A percentile compares a stretch with the other conserved stretches of the same genome.
These are phyloP conservation scores for Hypoxylon sp. DNA, from an alignment of 2,329 filamentous ascomycete species.

Conservation along the genomic window DNA sequence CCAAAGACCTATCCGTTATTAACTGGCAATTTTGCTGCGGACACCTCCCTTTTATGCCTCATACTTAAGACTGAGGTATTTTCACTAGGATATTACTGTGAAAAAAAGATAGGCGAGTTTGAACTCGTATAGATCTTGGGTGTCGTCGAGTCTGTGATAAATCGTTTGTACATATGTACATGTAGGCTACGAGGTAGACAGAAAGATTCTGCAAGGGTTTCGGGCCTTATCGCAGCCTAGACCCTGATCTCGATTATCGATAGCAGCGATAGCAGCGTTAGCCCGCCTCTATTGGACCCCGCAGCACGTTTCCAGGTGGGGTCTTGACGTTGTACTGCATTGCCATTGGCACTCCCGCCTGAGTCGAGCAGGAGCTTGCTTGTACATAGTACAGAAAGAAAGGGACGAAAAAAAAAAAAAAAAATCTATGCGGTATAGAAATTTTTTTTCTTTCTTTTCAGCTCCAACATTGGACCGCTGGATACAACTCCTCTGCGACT, in stretches of 20 bases:
- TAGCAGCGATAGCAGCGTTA: too few species aligned
- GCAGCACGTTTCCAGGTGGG: slow-evolving; percentile 10
- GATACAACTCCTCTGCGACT: slow-evolving; percentile 17
- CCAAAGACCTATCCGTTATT: background rate
- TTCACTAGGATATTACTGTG: too few species aligned
- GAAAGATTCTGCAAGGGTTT: slow-evolving; percentile 3
- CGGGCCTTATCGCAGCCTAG: too few species aligned
- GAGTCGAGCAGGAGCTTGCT: slow-evolving; percentile 27
- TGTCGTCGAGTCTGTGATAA: slow-evolving; percentile 11
- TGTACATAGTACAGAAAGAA: slow-evolving; percentile 23
- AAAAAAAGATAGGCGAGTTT: too few species aligned
- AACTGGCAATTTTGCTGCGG: background rate
- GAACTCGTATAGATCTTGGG: too few species aligned
- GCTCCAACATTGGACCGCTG: slow-evolving; percentile 9
- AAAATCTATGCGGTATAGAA: slow-evolving; percentile 21
- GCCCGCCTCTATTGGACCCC: slow-evolving; percentile 18
- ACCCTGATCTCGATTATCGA: slow-evolving; percentile 15
- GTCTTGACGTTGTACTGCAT: slow-evolving; percentile 28
- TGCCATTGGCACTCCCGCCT: slow-evolving; percentile 27
- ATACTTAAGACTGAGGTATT: too few species aligned
- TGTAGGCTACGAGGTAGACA: slow-evolving; percentile 1
- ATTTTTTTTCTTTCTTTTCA: slow-evolving; percentile 15
- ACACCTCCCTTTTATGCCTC: too few species aligned
- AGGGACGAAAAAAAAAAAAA: slow-evolving; percentile 12
- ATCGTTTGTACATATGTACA: slow-evolving; percentile 19